These are phyloP conservation scores for Verticillium tricorpus DNA, from an alignment of 2,329 filamentous ascomycete genomes.

Conservation along the genomic window DNA sequence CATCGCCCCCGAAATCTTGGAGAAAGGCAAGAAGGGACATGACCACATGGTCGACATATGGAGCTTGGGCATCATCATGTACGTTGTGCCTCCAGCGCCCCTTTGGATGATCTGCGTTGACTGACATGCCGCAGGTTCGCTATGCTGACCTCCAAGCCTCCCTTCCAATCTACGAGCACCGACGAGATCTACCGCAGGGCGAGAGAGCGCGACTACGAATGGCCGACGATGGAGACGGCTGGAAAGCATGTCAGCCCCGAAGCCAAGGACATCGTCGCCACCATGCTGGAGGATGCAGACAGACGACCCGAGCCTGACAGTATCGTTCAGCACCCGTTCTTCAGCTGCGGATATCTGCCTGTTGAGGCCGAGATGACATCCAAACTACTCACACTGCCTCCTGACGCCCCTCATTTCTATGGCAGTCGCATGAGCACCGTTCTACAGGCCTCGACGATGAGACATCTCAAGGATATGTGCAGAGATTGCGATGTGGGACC, in stretches of 20 bases:
- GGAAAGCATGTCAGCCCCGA: conserved; percentile 69
- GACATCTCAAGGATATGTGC: conserved; percentile 54
- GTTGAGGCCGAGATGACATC: conserved; percentile 52
- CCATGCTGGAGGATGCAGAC: conserved; percentile 71
- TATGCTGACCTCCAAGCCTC: conserved; percentile 92
- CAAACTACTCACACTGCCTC: conserved; percentile 52
- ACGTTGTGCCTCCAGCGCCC: conserved; percentile 25
- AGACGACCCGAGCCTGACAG: conserved; percentile 69
- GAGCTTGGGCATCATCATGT: conserved; percentile 97
- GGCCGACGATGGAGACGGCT: conserved; percentile 63
- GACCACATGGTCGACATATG: conserved; percentile 98
- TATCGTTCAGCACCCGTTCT: conserved; percentile 78
- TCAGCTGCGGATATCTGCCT: conserved; percentile 72
- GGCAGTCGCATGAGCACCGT: conserved; percentile 38
- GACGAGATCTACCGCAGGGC: conserved; percentile 79
- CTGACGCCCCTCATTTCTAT: conserved; percentile 56
- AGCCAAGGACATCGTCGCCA: conserved; percentile 73
- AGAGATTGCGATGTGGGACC: conserved; percentile 55
- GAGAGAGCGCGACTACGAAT: conserved; percentile 70
- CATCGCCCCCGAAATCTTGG: conserved; percentile 92
- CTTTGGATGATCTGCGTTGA: background rate
- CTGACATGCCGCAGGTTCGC: conserved; percentile 62
- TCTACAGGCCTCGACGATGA: conserved; percentile 41
- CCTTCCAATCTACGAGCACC: conserved; percentile 87
- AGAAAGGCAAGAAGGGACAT: conserved; percentile 90